Percentiles rank a stretch among this genome's conserved stretches.
Evolutionary conservation across 2,329 filamentous ascomycete species (phyloP).

Genomic region (Epichloe scottii): DNA sequence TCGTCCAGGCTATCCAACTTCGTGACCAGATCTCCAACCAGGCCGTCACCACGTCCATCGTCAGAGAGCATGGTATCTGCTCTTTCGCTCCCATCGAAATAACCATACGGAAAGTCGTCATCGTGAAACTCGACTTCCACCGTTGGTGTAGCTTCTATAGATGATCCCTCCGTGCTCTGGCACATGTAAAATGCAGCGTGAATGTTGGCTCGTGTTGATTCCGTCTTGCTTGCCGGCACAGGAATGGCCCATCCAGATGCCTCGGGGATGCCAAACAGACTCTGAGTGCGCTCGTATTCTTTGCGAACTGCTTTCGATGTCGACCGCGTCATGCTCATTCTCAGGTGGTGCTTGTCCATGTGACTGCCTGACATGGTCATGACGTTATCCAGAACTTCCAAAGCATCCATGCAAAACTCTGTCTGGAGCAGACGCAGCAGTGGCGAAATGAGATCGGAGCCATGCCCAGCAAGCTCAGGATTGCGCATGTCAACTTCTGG

Average conservation of each 20-base stretch:
- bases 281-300: conserved; percentile 89
- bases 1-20: conserved; percentile 71
- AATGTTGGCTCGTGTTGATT: conserved; percentile 77
- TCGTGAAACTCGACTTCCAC: conserved; percentile 86
- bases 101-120: conserved; percentile 76
- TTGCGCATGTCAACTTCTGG: conserved; percentile 89
- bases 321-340: conserved; percentile 95
- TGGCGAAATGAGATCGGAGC: conserved; percentile 89
- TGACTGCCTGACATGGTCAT: conserved; percentile 87
- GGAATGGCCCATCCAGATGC: conserved; percentile 94
- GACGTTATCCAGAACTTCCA: conserved; percentile 86
- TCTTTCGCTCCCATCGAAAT: conserved; percentile 59
- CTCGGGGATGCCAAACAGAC: conserved; percentile 91
- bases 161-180: conserved; percentile 49
- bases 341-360: conserved; percentile 85
- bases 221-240: conserved; percentile 79
- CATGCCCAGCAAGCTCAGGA: conserved; percentile 77
- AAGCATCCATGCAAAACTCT: conserved; percentile 82
- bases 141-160: conserved; percentile 52
- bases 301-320: conserved; percentile 79
- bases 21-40: conserved; percentile 63
- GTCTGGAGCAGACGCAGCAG: conserved; percentile 81
- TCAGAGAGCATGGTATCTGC: conserved; percentile 91
- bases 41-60: conserved; percentile 57
- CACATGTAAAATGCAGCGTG: conserved; percentile 95